phyloP scores from a whole-genome alignment of 2,329 filamentous ascomycete species.

The Scleromitrula shiraiana region DNA sequence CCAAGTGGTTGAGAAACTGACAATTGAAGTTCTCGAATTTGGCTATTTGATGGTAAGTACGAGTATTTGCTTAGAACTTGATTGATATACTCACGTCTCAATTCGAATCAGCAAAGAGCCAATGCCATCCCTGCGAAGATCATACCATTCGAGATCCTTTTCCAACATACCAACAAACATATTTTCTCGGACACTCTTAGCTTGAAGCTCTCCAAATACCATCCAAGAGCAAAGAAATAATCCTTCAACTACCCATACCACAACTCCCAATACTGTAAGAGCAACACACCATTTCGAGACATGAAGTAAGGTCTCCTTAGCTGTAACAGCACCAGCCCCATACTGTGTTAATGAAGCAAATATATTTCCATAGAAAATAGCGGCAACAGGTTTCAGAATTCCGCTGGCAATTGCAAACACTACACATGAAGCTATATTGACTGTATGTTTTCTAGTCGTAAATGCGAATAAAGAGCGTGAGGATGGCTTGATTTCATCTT shows the following conservation, averaged over 20 bases:
- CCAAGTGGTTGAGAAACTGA: slow-evolving; percentile 76
- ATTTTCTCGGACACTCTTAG: slow-evolving; percentile 51
- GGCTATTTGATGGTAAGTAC: slow-evolving; percentile 42
- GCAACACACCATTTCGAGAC: slow-evolving; percentile 54
- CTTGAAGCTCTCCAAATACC: slow-evolving; percentile 73
- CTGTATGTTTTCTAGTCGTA: slow-evolving; percentile 52
- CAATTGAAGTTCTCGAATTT: slow-evolving; percentile 73
- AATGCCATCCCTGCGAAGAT: slow-evolving; percentile 62
- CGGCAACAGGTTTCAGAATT: slow-evolving; percentile 53
- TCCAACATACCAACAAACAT: slow-evolving; percentile 63
- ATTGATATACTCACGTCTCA: slow-evolving; percentile 53
- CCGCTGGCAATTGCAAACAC: slow-evolving; percentile 51
- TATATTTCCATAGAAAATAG: slow-evolving; percentile 65
- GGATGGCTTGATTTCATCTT: slow-evolving; percentile 13
- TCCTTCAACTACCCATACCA: slow-evolving; percentile 59
- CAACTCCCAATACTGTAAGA: slow-evolving; percentile 54
- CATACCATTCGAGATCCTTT: slow-evolving; percentile 77
- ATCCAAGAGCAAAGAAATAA: slow-evolving; percentile 65
- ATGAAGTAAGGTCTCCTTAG: slow-evolving; percentile 43
- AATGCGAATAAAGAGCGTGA: slow-evolving; percentile 57
- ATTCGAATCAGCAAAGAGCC: slow-evolving; percentile 62
- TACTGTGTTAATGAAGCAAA: slow-evolving; percentile 65
- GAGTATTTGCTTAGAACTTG: neutral
- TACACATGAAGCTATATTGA: slow-evolving; percentile 46
- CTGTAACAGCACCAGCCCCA: slow-evolving; percentile 45